A percentile compares a stretch with the other conserved stretches of the same genome.
Conservation (phyloP, 352 stramenopile species). For the Phytophthora palmivora region DNA sequence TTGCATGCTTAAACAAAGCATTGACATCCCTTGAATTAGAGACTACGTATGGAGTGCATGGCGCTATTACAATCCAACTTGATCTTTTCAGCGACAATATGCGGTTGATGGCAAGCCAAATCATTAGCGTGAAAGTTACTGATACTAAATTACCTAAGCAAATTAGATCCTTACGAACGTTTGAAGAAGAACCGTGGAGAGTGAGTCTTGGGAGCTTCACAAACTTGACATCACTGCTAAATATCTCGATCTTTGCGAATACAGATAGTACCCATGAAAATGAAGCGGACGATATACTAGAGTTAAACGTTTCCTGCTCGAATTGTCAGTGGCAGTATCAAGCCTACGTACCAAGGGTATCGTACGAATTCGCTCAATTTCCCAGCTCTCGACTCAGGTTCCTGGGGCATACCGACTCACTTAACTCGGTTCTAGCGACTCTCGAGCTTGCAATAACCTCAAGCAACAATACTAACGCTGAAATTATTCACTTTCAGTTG, state of each 20-base stretch:
- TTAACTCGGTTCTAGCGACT: constrained; percentile 33
- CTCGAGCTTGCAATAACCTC: constrained; percentile 19
- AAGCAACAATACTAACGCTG: not conserved
- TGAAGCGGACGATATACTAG: constrained; percentile 18
- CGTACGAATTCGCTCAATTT: constrained; percentile 46
- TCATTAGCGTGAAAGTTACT: constrained; percentile 15
- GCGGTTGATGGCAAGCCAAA: constrained; percentile 14
- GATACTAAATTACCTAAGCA: not conserved
- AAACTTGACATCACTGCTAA: constrained; percentile 16
- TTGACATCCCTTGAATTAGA: constrained; percentile 22
- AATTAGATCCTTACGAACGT: constrained; percentile 9
- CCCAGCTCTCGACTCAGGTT: constrained; percentile 35
- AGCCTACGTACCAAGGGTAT: constrained; percentile 43
- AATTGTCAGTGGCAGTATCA: constrained; percentile 40
- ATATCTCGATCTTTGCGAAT: constrained; percentile 11
- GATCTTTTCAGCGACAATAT: constrained; percentile 29
- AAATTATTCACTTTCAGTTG: constrained; percentile 24
- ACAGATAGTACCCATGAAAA: not conserved
- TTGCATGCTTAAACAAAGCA: constrained; percentile 35
- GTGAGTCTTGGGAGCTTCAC: not conserved
- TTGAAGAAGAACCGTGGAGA: constrained; percentile 6
- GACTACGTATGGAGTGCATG: not conserved
- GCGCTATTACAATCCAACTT: constrained; percentile 10
- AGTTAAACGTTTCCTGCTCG: constrained; percentile 36
- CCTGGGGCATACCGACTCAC: constrained; percentile 11